These are phyloP conservation scores for Saccharomycopsis sp. DNA, from an alignment of 805 yeast species.

Conservation along the genomic window DNA sequence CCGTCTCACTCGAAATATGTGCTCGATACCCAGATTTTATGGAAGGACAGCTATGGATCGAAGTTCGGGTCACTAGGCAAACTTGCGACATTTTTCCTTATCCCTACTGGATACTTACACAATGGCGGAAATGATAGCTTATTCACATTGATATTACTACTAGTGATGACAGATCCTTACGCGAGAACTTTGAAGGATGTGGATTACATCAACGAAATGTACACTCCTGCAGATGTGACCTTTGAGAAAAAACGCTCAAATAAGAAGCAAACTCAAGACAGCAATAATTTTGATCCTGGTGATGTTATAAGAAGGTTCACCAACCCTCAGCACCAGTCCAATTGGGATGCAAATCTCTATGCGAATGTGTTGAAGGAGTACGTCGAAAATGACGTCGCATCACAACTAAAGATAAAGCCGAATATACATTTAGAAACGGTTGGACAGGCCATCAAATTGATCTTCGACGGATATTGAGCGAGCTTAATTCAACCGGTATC, in stretches of 20 bases:
- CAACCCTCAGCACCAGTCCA: not conserved
- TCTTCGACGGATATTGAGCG: slow-evolving; percentile 1
- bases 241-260: not conserved
- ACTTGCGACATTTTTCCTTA: slow-evolving; percentile 37
- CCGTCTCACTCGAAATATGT: not conserved
- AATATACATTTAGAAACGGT: slow-evolving; percentile 3
- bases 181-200: slow-evolving; percentile 25
- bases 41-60: slow-evolving; percentile 34
- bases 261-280: not conserved
- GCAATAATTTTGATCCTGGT: not conserved
- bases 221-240: not conserved
- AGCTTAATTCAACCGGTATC: too few relatives aligned
- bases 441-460: slow-evolving; percentile 5
- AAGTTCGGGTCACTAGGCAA: slow-evolving; percentile 40
- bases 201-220: slow-evolving; percentile 12
- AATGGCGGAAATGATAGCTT: slow-evolving; percentile 71
- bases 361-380: not conserved
- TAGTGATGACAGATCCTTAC: slow-evolving; percentile 45
- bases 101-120: slow-evolving; percentile 56
- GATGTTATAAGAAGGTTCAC: not conserved
- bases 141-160: slow-evolving; percentile 47
- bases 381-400: not conserved
- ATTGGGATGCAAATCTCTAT: not conserved
- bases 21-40: slow-evolving; percentile 45
- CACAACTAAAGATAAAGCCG: slow-evolving; percentile 1